Evolutionary conservation across 1,284 basidiomycete genomes (phyloP).

Genomic region (Sporisorium iseilematis-ciliati): DNA sequence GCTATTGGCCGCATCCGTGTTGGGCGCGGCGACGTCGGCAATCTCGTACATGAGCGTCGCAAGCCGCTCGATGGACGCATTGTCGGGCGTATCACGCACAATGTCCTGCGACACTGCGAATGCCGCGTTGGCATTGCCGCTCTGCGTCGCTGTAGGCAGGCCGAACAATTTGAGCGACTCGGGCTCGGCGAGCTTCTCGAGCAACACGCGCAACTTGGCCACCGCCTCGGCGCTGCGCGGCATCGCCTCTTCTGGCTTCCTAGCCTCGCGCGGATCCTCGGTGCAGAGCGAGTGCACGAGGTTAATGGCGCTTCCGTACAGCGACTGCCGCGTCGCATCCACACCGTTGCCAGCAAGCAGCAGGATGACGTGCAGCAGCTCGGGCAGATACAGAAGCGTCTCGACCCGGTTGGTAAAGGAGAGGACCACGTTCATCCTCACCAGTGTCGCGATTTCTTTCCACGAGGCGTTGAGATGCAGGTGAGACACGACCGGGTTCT

Average conservation of each 20-base stretch:
- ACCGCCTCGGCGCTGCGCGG: constrained; percentile 44
- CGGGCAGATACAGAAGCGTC: constrained; percentile 61
- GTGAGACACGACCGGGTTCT: constrained; percentile 55
- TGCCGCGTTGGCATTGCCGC: constrained; percentile 26
- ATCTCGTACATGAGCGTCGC: constrained; percentile 61
- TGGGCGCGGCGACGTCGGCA: constrained; percentile 60
- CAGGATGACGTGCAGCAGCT: constrained; percentile 62
- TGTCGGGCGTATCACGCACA: constrained; percentile 58
- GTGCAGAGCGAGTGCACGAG: constrained; percentile 67
- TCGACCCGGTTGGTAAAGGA: constrained; percentile 65
- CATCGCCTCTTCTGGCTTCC: constrained; percentile 47
- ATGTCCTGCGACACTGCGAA: constrained; percentile 47
- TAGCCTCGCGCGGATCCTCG: constrained; percentile 55
- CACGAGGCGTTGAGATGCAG: constrained; percentile 63
- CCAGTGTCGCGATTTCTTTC: constrained; percentile 66
- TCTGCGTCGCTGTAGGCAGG: constrained; percentile 35
- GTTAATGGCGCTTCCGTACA: constrained; percentile 65
- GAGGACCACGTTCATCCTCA: constrained; percentile 66
- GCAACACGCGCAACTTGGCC: constrained; percentile 49
- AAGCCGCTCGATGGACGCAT: constrained; percentile 58
- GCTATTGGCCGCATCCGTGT: constrained; percentile 81
- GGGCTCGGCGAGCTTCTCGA: constrained; percentile 54
- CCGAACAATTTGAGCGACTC: constrained; percentile 59
- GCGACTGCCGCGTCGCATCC: constrained; percentile 59
- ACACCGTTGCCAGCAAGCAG: constrained; percentile 63